Evolutionary conservation across 2,329 filamentous ascomycete species (phyloP).

Genomic region (Metarhizium anisopliae): DNA sequence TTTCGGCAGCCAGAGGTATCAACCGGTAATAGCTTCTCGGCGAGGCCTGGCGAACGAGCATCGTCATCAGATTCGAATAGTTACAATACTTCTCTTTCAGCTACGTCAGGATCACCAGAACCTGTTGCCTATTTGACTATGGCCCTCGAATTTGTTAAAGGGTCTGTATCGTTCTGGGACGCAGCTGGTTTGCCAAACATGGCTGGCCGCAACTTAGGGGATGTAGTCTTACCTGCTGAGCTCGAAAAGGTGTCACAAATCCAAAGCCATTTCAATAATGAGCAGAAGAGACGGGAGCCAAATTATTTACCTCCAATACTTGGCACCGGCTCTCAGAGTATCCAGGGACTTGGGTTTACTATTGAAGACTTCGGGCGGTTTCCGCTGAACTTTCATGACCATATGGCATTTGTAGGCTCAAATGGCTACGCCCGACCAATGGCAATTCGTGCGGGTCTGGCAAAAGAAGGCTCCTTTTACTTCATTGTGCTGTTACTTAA

Average conservation of each 20-base stretch:
- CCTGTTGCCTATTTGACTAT: conserved; percentile 50
- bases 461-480: conserved; percentile 53
- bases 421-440: conserved; percentile 44
- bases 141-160: conserved; percentile 49
- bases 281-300: conserved; percentile 48
- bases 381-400: conserved; percentile 43
- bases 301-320: conserved; percentile 58
- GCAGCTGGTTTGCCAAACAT: conserved; percentile 40
- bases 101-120: conserved; percentile 32
- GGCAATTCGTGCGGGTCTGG: conserved; percentile 45
- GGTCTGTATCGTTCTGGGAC: conserved; percentile 46
- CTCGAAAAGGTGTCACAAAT: conserved; percentile 41
- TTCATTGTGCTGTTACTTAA: conserved; percentile 47
- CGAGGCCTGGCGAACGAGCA: conserved; percentile 40
- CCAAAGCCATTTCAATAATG: conserved; percentile 45
- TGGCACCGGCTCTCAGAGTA: conserved; percentile 43
- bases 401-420: conserved; percentile 41
- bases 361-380: conserved; percentile 44
- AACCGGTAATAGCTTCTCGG: conserved; percentile 35
- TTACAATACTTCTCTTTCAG: background rate
- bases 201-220: conserved; percentile 40
- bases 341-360: conserved; percentile 45
- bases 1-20: conserved; percentile 48
- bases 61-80: background rate
- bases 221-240: conserved; percentile 44